Base-by-base conservation (phyloP, 2,329 filamentous ascomycete genomes). In the Fusarium sacchari region DNA sequence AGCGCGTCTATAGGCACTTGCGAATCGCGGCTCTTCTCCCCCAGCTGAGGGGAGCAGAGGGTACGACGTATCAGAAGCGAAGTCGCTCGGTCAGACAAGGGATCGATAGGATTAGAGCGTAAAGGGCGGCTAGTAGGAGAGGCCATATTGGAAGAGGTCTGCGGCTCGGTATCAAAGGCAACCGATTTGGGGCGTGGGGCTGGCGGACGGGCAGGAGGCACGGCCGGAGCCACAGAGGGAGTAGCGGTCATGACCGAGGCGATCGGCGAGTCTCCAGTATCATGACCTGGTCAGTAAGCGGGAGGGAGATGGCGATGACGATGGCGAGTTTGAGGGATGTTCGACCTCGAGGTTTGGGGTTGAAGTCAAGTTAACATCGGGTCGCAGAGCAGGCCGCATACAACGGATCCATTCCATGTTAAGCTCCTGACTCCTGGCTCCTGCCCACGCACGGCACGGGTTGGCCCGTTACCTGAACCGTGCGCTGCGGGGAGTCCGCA, bases 51-150 rank as follows among this genome's bases (percentile, higher is more conserved):
- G n/a, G 93, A 89, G 81, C 94, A 97, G 53, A 98, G 89, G 42
- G 92, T 91, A 56, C 94, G 92, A 68, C 95, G 93, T 82, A 98
- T 94, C 74, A 98, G 89, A 70, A 91, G 88, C 32, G 90, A 84
- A 1, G 95, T 97, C n/a, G 93, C 91, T 79, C 90, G 92, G 80
- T 97, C 93, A 42, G 93, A 94, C 70, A 91, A 87, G 57, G 88
- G 86, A 81, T 89, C 89, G 64, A 81, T 71, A 34, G 82, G 73
- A 13, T 76, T 65, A 57, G 81, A 76, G 62, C 83, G 83, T 37
- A 82, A 74, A 34, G 80, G 53, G 42, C 79, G 79, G 64, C 84
- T 80, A 59, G 68, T 67, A 68, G 72, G 36, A 18, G 67, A 63
- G 65, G 69, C 62, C 76, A 34, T 28, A 60, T 39, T n/a, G 24